Evolutionary conservation across 805 yeast genomes (phyloP).

Genomic region (Kluyveromyces dobzhanskii): DNA sequence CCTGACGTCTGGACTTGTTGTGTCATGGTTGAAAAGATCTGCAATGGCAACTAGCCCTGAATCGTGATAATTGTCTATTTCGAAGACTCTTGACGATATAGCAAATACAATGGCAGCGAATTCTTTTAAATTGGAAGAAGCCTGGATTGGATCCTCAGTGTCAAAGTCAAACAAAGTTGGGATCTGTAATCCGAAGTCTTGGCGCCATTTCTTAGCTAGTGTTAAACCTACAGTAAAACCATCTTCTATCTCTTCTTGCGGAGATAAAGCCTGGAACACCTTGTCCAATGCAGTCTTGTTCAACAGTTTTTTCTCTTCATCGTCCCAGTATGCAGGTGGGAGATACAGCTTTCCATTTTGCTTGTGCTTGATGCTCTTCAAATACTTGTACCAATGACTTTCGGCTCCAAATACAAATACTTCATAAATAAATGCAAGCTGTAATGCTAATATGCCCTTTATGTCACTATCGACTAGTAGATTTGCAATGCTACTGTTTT

Average conservation of each 20-base stretch:
- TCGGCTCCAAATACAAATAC: constrained; percentile 36
- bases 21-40: constrained; percentile 73
- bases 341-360: constrained; percentile 28
- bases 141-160: constrained; percentile 18
- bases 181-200: constrained; percentile 18
- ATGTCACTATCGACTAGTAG: constrained; percentile 51
- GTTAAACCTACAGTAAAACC: constrained; percentile 33
- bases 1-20: constrained; percentile 52
- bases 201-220: constrained; percentile 29
- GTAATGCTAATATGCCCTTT: constrained; percentile 58
- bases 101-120: constrained; percentile 55
- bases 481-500: constrained; percentile 57
- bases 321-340: constrained; percentile 65
- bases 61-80: constrained; percentile 66
- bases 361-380: constrained; percentile 41
- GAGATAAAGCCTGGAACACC: constrained; percentile 34
- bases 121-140: constrained; percentile 27
- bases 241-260: constrained; percentile 31
- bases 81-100: constrained; percentile 72
- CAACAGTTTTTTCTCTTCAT: constrained; percentile 38
- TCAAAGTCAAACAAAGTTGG: constrained; percentile 27
- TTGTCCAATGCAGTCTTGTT: constrained; percentile 56
- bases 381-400: constrained; percentile 77
- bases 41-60: constrained; percentile 85
- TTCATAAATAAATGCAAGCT: constrained; percentile 69